These are phyloP conservation scores for Stylosanthes scabra DNA, from an alignment of 331 rosid species.

Conservation along the genomic window DNA sequence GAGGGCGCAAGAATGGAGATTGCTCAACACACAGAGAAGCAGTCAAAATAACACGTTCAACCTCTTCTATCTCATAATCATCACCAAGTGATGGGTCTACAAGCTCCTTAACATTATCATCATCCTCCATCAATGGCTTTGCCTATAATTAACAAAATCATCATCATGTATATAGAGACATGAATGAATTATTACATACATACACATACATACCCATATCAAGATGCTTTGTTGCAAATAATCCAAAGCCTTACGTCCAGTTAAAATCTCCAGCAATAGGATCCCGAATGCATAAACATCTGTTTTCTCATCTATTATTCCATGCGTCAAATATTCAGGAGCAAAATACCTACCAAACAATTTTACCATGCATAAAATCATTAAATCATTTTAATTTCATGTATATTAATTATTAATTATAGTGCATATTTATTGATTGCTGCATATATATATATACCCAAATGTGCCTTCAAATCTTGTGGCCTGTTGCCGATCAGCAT, in stretches of 20 bases:
- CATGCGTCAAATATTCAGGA: constrained; percentile 86
- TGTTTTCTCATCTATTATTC: constrained; percentile 82
- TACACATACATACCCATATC: constrained; percentile 55
- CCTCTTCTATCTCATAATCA: constrained; percentile 53
- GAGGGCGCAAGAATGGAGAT: constrained; percentile 70
- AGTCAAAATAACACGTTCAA: constrained; percentile 67
- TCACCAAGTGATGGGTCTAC: constrained; percentile 72
- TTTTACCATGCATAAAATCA: too few relatives aligned
- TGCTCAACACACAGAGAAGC: constrained; percentile 82
- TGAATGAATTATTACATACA: too few relatives aligned
- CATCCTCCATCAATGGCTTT: constrained; percentile 62
- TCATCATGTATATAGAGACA: neutral
- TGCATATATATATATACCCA: constrained; percentile 51
- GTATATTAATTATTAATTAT: too few relatives aligned
- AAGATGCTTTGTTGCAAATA: constrained; percentile 63
- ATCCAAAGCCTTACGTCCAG: constrained; percentile 82
- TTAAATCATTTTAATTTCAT: too few relatives aligned
- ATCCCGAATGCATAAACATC: constrained; percentile 85
- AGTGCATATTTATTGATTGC: too few relatives aligned
- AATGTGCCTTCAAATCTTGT: constrained; percentile 87
- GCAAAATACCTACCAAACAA: constrained; percentile 75
- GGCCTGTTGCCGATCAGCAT: constrained; percentile 64
- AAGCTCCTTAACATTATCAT: constrained; percentile 51
- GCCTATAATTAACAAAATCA: constrained; percentile 53
- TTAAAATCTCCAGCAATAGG: constrained; percentile 77